Percentiles rank a stretch among this genome's conserved stretches.
These are phyloP conservation scores for Boletus hoseneyae DNA, from an alignment of 1,284 basidiomycete species.

Conservation along the genomic window DNA sequence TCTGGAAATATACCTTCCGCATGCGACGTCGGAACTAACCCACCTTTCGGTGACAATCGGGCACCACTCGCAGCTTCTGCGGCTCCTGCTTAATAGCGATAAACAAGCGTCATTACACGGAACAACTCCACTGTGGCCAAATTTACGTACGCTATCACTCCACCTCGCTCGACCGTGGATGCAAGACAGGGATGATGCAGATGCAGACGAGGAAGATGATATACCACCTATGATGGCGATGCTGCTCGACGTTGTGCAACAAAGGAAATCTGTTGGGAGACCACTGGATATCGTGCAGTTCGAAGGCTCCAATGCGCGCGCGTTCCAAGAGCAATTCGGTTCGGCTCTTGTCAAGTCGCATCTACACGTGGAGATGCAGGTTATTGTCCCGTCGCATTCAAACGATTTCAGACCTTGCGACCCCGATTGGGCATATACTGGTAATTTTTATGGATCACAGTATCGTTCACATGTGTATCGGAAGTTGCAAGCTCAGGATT, in stretches of 20 bases:
- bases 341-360: slow-evolving; percentile 27
- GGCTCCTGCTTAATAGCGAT: slow-evolving; percentile 34
- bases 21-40: slow-evolving; percentile 30
- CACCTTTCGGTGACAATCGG: slow-evolving; percentile 34
- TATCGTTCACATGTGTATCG: slow-evolving; percentile 32
- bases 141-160: slow-evolving; percentile 29
- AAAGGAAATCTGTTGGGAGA: slow-evolving; percentile 31
- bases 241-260: slow-evolving; percentile 31
- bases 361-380: slow-evolving; percentile 26
- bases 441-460: slow-evolving; percentile 30
- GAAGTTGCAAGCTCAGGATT: slow-evolving; percentile 31
- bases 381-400: slow-evolving; percentile 17
- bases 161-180: slow-evolving; percentile 30
- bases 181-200: slow-evolving; percentile 30
- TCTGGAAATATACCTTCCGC: slow-evolving; percentile 33
- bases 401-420: slow-evolving; percentile 24
- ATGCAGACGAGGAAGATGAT: slow-evolving; percentile 32
- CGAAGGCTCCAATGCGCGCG: slow-evolving; percentile 23
- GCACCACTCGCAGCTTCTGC: slow-evolving; percentile 31
- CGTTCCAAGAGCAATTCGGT: slow-evolving; percentile 29
- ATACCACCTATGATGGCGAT: slow-evolving; percentile 30
- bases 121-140: slow-evolving; percentile 31
- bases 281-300: slow-evolving; percentile 25
- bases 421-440: slow-evolving; percentile 26
- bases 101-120: slow-evolving; percentile 33